Base-by-base conservation (phyloP, 163 green algal genomes). In the Chlamydomonas reinhardtii region DNA sequence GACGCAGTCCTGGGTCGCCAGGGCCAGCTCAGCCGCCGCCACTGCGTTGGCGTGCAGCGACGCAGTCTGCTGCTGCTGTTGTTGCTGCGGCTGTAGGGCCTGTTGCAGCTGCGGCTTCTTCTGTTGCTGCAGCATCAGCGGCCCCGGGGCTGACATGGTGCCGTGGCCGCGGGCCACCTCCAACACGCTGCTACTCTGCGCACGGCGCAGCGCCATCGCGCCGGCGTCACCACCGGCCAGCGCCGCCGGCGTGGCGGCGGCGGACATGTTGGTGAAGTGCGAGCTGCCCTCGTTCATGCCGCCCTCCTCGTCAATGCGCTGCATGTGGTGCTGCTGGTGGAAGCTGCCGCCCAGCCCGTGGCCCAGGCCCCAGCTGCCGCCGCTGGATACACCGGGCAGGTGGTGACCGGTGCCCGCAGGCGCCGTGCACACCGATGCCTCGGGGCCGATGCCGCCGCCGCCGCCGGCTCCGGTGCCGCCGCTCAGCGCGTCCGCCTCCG, bases 241-340 rank as follows among this genome's bases (percentile, higher is more conserved):
- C 62, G 27, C 19, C 62, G 62, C 62, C 11, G 56, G 56, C 56
- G 17, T 64, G n/a, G n/a, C 9, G 59, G 22, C 59, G 24, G 59
- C 6, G 59, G 59, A 27, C 3, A 1, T 4, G 22, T n/a, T 29
- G 59, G 59, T 27, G 24, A 65, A 65, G 29, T 14, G 37, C 24
- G 76, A 66, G 62, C 17, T 75, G 27, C 35, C 69, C 62, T 56
- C 37, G 34, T 84, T 35, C 48, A 56, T 56, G 25, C 24, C 22
- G 32, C 22, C 82, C 82, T 87, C 82, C 82, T 87, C 82, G 25
- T 87, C 82, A 16, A 87, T 87, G 35, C 82, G 82, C 72, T 87
- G 72, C 82, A 87, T 87, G 37, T 72, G 82, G 2, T 34, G 68
- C 25, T 34, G 27, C 62, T 29, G n/a, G 62, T 74, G 68, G 32